Base-by-base conservation (phyloP, 352 stramenopile species). In the Globisporangium recalcitrans region DNA sequence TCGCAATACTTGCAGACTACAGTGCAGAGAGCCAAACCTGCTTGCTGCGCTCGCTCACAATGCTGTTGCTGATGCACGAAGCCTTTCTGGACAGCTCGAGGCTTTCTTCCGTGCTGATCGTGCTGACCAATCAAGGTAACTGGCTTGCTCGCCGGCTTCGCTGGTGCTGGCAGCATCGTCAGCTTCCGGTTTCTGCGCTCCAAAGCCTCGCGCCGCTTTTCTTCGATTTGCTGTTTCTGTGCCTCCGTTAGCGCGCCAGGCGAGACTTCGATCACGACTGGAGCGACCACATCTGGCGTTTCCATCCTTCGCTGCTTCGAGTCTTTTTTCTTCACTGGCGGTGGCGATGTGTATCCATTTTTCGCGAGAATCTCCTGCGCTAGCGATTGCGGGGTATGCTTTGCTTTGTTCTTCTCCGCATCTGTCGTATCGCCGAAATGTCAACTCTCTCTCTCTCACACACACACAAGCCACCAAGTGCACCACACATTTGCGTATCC, bases 311-410 rank as follows among this genome's bases (percentile, higher is more conserved):
- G 8, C 22, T 27, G 9, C 42, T 55, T 36, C 10, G 21, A 21
- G n/a, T 27, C 24, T 24, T 27, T 4, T n/a, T 38, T 8, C 27
- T 36, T 38, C 6, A 4, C 31, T 26, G 59, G 48, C 11, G 54
- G 19, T 27, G 61, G 52, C 8, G 67, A 46, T 2, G 59, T 11
- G 56, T 90, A 87, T 6, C 84, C 84, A 51, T 93, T 89, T 58
- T 78, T 78, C 1, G 71, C 64, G 22, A 93, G 62, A 21, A 93
- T 80, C 1, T 89, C 79, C 10, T 77, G 65, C 5, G 84, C 82
- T 19, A 91, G 68, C 31, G 84, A 71, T 49, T 86, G 75, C 7
- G 82, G 80, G 19, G 82, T 90, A 55, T 91, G 76, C 56, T 65
- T 63, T 51, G 69, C 62, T 52, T 66, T 29, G 4, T 77, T 72